Conservation (phyloP, 768 basidiomycete species). For the Gloeopeniophorella convolvens region DNA sequence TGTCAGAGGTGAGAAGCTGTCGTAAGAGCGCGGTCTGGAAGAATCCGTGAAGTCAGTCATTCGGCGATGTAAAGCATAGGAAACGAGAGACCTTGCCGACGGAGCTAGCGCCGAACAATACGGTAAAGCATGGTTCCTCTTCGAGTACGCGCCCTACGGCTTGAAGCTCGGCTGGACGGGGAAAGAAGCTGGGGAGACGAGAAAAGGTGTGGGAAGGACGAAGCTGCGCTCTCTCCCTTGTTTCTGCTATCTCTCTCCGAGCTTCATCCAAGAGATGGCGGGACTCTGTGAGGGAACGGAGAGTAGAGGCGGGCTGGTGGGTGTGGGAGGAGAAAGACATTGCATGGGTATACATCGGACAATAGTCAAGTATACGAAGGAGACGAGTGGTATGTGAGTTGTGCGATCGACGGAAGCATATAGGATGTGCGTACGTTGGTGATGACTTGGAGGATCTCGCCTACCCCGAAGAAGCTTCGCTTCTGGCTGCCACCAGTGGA, state of each 20-base stretch:
- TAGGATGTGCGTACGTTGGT: constrained; percentile 49
- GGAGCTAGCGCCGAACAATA: constrained; percentile 74
- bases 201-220: constrained; percentile 74
- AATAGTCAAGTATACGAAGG: constrained; percentile 12
- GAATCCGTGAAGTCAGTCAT: background rate
- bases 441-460: constrained; percentile 70
- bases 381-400: constrained; percentile 16
- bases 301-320: constrained; percentile 65
- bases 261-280: constrained; percentile 72
- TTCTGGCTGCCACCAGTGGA: constrained; percentile 53
- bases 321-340: constrained; percentile 18
- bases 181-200: constrained; percentile 66
- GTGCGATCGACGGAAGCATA: constrained; percentile 2
- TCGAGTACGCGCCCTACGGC: constrained; percentile 60
- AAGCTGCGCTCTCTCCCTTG: constrained; percentile 56
- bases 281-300: constrained; percentile 75
- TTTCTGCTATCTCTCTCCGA: constrained; percentile 65
- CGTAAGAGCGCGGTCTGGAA: constrained; percentile 67
- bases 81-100: constrained; percentile 63
- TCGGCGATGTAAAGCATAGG: background rate
- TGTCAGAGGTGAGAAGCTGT: constrained; percentile 61
- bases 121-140: constrained; percentile 70
- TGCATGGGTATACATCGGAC: constrained; percentile 4
- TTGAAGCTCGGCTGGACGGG: constrained; percentile 57
- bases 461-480: constrained; percentile 72